Evolutionary conservation across 2,329 filamentous ascomycete genomes (phyloP).

Genomic region (Dendrostoma leiphaemia): DNA sequence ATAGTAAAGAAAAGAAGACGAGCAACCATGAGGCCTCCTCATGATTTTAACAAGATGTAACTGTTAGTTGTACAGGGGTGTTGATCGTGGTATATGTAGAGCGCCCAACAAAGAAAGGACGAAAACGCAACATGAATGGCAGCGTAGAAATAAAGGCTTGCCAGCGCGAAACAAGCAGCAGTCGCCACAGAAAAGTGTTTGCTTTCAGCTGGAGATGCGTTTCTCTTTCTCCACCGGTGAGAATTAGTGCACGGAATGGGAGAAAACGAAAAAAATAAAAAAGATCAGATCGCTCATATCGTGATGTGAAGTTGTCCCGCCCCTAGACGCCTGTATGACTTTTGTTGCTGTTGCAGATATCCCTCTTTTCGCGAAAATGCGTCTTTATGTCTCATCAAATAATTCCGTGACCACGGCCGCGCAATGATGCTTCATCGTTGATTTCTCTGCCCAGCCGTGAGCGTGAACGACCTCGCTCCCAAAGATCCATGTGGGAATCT

Average conservation of each 20-base stretch:
- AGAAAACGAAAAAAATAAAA: neutral
- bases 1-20: neutral
- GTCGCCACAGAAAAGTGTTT: neutral
- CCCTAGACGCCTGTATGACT: neutral
- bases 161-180: neutral
- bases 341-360: neutral
- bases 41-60: neutral
- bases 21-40: neutral
- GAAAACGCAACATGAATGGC: neutral
- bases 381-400: neutral
- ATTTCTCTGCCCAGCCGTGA: neutral
- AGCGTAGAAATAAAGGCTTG: neutral
- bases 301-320: neutral
- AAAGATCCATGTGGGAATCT: neutral
- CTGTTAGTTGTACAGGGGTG: neutral
- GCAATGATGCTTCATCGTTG: neutral
- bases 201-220: neutral
- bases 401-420: neutral
- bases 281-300: neutral
- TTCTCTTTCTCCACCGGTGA: conserved; percentile 2
- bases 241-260: neutral
- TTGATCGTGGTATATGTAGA: neutral
- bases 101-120: neutral
- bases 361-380: neutral
- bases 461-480: neutral